Conservation (phyloP, 768 basidiomycete genomes). For the Lactarius psammicola region DNA sequence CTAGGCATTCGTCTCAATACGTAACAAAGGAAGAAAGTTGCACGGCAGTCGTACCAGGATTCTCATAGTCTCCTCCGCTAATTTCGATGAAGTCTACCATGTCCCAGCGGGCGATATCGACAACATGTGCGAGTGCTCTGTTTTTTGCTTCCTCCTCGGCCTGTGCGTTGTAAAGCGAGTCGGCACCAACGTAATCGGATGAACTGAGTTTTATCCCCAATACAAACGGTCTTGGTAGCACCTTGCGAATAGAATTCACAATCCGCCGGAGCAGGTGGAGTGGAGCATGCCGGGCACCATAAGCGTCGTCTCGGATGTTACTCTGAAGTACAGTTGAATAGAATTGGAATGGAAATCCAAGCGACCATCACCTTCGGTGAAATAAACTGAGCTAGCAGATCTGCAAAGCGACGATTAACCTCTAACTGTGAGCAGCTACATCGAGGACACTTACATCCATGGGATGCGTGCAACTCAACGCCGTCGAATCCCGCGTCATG, state of each 20-base stretch:
- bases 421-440: background rate
- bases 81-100: slow-evolving; percentile 83
- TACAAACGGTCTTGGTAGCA: slow-evolving; percentile 57
- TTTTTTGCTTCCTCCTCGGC: slow-evolving; percentile 37
- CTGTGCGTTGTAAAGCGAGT: slow-evolving; percentile 27
- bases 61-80: slow-evolving; percentile 84
- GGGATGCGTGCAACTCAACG: slow-evolving; percentile 78
- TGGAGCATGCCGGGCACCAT: slow-evolving; percentile 55
- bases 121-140: slow-evolving; percentile 59
- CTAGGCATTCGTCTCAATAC: slow-evolving; percentile 21
- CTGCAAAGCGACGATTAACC: slow-evolving; percentile 39
- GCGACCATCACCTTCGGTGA: slow-evolving; percentile 55
- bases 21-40: background rate
- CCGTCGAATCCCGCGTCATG: slow-evolving; percentile 78
- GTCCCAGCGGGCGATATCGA: slow-evolving; percentile 59
- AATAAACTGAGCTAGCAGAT: slow-evolving; percentile 77
- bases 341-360: background rate
- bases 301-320: slow-evolving; percentile 61
- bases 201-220: slow-evolving; percentile 81
- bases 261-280: slow-evolving; percentile 61
- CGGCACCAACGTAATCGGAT: slow-evolving; percentile 59
- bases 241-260: slow-evolving; percentile 51
- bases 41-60: slow-evolving; percentile 50
- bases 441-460: slow-evolving; percentile 64
- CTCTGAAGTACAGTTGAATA: slow-evolving; percentile 35